A percentile compares a stretch with the other conserved stretches of the same genome.
Conservation (phyloP, 1,284 basidiomycete genomes). For the Phylloboletellus chloephorus region DNA sequence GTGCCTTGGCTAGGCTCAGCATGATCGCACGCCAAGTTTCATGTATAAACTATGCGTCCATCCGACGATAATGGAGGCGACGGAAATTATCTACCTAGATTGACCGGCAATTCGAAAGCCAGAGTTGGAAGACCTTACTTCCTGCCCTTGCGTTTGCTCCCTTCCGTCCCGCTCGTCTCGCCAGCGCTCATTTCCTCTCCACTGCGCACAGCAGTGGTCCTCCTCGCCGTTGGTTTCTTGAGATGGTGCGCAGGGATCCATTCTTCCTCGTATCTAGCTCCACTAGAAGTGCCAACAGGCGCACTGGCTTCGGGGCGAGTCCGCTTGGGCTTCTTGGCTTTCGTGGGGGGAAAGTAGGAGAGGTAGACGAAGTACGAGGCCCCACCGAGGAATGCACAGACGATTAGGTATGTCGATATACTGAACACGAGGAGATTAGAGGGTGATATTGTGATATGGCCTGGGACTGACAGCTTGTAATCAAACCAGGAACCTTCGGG, state of each 20-base stretch:
- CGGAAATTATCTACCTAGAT: constrained; percentile 4
- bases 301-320: constrained; percentile 42
- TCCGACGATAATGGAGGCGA: constrained; percentile 1
- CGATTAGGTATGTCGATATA: constrained; percentile 71
- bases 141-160: constrained; percentile 53
- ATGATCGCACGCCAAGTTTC: background rate
- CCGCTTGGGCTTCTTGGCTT: constrained; percentile 34
- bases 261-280: constrained; percentile 80
- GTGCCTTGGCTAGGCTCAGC: background rate
- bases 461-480: constrained; percentile 61
- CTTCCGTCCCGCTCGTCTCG: constrained; percentile 55
- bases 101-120: background rate
- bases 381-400: constrained; percentile 60
- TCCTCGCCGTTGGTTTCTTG: constrained; percentile 57
- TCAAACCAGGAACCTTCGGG: constrained; percentile 77
- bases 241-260: constrained; percentile 90
- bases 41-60: constrained; percentile 13
- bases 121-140: constrained; percentile 37
- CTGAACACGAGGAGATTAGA: constrained; percentile 36
- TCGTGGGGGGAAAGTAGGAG: constrained; percentile 57
- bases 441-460: background rate
- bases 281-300: constrained; percentile 60
- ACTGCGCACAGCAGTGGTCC: constrained; percentile 46
- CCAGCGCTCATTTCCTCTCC: constrained; percentile 63
- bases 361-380: constrained; percentile 65